phyloP scores from a whole-genome alignment of 176 grass and related monocot genomes.

The Carex kokanica region DNA sequence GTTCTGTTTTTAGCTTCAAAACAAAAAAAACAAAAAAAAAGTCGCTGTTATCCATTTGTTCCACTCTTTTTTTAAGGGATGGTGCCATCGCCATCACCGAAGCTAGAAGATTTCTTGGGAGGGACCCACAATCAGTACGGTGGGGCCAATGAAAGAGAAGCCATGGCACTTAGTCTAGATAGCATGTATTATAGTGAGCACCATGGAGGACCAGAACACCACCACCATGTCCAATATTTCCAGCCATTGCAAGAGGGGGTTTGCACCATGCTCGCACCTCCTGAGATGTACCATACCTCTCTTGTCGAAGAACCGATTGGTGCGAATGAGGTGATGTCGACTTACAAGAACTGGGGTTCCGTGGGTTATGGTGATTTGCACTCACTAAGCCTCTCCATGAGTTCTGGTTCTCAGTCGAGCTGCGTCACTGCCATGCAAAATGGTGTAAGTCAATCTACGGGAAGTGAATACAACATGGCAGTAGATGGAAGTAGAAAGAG shows the following conservation, averaged over 20 bases:
- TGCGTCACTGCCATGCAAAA: conserved; percentile 57
- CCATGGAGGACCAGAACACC: conserved; percentile 27
- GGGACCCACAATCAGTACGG: conserved; percentile 49
- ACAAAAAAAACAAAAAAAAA: background rate
- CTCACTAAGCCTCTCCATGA: conserved; percentile 79
- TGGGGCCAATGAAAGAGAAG: conserved; percentile 37
- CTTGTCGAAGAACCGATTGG: conserved; percentile 28
- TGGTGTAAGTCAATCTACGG: conserved; percentile 18
- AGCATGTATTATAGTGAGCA: conserved; percentile 60
- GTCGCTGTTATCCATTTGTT: background rate
- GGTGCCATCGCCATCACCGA: conserved; percentile 64
- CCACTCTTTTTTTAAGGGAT: conserved; percentile 35
- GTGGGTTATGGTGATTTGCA: conserved; percentile 47
- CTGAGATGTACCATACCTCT: conserved; percentile 58
- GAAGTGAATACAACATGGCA: conserved; percentile 38
- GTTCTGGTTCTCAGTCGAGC: conserved; percentile 73
- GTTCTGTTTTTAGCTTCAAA: background rate
- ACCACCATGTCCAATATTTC: conserved; percentile 32
- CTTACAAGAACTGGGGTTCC: conserved; percentile 29
- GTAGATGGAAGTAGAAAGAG: conserved; percentile 68
- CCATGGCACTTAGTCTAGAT: conserved; percentile 73
- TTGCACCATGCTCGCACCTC: conserved; percentile 36
- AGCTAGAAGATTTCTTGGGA: conserved; percentile 96
- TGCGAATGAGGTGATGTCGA: background rate
- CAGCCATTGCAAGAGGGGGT: conserved; percentile 46